These are phyloP conservation scores for Pinus tabuliformis DNA, from an alignment of 75 land plant genomes.

Conservation along the genomic window DNA sequence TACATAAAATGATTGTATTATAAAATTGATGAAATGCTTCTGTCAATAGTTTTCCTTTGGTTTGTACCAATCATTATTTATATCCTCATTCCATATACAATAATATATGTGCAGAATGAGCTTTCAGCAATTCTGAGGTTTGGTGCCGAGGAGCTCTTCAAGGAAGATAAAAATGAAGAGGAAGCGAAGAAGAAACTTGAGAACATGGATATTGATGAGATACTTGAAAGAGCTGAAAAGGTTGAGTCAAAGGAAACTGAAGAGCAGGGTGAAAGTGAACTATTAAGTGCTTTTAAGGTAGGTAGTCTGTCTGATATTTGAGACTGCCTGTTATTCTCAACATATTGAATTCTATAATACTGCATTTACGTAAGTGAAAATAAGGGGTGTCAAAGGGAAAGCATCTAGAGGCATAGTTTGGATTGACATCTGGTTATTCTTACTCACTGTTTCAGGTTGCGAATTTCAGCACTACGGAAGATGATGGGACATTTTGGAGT, in stretches of 20 bases:
- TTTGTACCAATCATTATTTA: neutral
- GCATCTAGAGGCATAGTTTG: too few species aligned
- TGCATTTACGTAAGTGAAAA: too few species aligned
- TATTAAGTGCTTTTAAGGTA: constrained; percentile 96
- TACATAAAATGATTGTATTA: neutral
- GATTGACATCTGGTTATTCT: neutral
- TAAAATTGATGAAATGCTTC: neutral
- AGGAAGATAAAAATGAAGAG: constrained; percentile 96
- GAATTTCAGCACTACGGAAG: constrained; percentile 83
- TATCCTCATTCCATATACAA: neutral
- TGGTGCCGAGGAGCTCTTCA: constrained; percentile 98
- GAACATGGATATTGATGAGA: constrained; percentile 99
- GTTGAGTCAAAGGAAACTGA: constrained; percentile 76
- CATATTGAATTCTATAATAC: too few species aligned
- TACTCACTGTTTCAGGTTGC: constrained; percentile 65
- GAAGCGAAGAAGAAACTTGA: constrained; percentile 85
- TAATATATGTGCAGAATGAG: constrained; percentile 69
- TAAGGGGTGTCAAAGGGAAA: too few species aligned
- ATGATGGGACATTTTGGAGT: constrained; percentile 98
- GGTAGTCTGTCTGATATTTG: constrained; percentile 6
- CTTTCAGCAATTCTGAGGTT: constrained; percentile 95
- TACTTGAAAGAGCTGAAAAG: constrained; percentile 98
- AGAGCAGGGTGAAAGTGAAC: constrained; percentile 73
- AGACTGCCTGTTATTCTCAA: too few species aligned
- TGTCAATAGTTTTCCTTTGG: neutral